Conservation (phyloP, 2,329 filamentous ascomycete species). For the Alternaria arbusti region DNA sequence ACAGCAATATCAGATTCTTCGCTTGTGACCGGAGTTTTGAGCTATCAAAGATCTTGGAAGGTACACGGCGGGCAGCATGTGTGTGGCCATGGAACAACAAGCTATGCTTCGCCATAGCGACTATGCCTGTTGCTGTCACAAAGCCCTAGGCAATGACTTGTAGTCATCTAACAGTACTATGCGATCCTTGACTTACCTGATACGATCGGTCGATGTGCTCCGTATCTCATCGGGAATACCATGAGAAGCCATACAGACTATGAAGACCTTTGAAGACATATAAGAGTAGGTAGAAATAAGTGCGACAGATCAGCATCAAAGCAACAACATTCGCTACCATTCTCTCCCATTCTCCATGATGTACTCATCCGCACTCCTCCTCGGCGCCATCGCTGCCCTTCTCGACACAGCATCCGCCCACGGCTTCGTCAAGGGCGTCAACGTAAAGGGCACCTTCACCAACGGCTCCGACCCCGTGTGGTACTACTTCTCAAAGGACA, state of each 20-base stretch:
- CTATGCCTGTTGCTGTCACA: slow-evolving; percentile 8
- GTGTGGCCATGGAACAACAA: slow-evolving; percentile 6
- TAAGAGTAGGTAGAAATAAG: background rate
- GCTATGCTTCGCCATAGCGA: background rate
- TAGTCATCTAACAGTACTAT: slow-evolving; percentile 13
- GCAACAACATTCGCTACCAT: background rate
- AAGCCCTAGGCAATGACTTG: slow-evolving; percentile 1
- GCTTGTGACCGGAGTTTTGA: background rate
- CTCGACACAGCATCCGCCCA: slow-evolving; percentile 35
- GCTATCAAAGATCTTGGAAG: background rate
- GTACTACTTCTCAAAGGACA: slow-evolving; percentile 36
- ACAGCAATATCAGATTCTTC: slow-evolving; percentile 19
- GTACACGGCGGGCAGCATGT: slow-evolving; percentile 2
- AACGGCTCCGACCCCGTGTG: slow-evolving; percentile 42
- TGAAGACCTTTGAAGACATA: background rate
- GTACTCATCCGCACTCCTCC: slow-evolving; percentile 23
- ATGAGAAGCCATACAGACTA: background rate
- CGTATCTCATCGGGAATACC: background rate
- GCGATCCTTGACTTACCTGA: background rate
- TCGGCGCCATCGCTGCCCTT: slow-evolving; percentile 27
- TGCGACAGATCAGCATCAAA: background rate
- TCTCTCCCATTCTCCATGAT: slow-evolving; percentile 13
- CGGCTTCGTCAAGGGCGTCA: slow-evolving; percentile 39
- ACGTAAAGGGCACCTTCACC: slow-evolving; percentile 29
- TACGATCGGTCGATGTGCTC: background rate